Evolutionary conservation across 345 rosid genomes (phyloP).

Genomic region (Trapa incisa): DNA sequence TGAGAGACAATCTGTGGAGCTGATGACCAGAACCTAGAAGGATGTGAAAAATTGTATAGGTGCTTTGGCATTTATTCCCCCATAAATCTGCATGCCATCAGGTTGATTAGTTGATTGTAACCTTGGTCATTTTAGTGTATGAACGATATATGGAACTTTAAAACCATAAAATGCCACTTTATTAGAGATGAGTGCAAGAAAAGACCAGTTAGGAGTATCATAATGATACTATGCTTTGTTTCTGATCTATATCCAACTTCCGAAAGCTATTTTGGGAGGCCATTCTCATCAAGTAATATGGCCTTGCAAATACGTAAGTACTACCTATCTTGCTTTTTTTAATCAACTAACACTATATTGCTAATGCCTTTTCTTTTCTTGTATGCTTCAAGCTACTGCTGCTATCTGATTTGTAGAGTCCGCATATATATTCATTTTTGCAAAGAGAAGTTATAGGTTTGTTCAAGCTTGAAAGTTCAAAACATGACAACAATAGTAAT

Average conservation of each 20-base stretch:
- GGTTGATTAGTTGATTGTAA: no score
- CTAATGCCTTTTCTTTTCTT: neutral
- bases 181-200: neutral
- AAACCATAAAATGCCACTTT: neutral
- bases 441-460: neutral
- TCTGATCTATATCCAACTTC: neutral
- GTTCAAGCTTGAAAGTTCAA: neutral
- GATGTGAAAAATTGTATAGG: neutral
- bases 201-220: no score
- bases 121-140: neutral
- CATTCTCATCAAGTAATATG: neutral
- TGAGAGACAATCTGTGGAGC: neutral
- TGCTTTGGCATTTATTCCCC: neutral
- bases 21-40: neutral
- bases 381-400: neutral
- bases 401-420: neutral
- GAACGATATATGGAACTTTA: neutral
- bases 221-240: neutral
- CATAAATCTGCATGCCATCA: no score
- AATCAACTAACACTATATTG: neutral
- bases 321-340: neutral
- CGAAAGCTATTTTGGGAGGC: neutral
- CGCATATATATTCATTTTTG: neutral
- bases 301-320: neutral
- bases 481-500: neutral